Evolutionary conservation across 2,329 filamentous ascomycete genomes (phyloP), one percentile per base, ranked within the genome.

Genomic region (Fusarium sp.): DNA sequence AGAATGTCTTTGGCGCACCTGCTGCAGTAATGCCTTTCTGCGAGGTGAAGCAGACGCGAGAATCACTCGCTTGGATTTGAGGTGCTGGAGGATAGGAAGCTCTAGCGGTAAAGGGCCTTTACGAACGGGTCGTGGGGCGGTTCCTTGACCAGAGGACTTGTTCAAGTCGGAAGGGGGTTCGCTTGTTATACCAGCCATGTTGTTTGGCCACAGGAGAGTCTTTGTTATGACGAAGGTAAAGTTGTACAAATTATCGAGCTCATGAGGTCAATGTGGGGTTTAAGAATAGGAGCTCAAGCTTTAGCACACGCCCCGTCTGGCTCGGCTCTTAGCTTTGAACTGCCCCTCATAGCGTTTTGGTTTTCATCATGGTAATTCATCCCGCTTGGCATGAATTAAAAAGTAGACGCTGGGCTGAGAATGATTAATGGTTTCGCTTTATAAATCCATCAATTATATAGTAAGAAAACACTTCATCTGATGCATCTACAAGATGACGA

Each of bases 21-120:
- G 90, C 48, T 88, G 87, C 40, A 99, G 87, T 11, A 99, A 88
- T 67, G 92, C 90, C 78, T 90, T 91, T 53, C 96, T 87, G 43
- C 96, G 86, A 0, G 96, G 96, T 2, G 94, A 97, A 20, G 91
- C 89, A 4, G 94, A 97, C 51, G 96, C 96, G 26, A 99, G 89
- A 70, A 99, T 92, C 7, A 97, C 89, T 67, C 95, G 86, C 78
- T 92, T 93, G 54, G 86, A 86, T 74, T 91, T 89, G 67, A 99
- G 87, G 73, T 90, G 84, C 72, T 87, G 87, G 60, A 99, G 83
- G 56, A 94, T 89, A 17, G 95, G 94, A 19, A 98, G 85, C 63
- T 93, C 86, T 64, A 98, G 87, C 2, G 92, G 91, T 42, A 87
- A 83, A 9, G 88, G 88, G 15, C 83, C 83, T 54, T 82, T 82